These are phyloP conservation scores for Leptosphaerulina australis DNA, from an alignment of 2,329 filamentous ascomycete genomes.

Conservation along the genomic window DNA sequence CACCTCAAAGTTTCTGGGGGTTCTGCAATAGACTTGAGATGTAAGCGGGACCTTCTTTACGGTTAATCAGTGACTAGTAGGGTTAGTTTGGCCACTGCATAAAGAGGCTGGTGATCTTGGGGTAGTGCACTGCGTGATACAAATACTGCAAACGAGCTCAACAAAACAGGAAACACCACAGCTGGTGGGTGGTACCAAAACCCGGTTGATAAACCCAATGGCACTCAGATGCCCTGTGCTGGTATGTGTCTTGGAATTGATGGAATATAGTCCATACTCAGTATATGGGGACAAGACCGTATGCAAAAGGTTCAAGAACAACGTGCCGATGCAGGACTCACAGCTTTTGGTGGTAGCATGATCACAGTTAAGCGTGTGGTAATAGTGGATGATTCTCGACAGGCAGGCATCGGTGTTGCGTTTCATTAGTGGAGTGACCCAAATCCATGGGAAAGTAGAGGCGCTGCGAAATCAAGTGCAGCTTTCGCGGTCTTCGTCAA, in stretches of 20 bases:
- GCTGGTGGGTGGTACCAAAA: conserved; percentile 92
- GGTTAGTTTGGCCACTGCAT: too few species aligned
- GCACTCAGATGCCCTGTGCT: conserved; percentile 85
- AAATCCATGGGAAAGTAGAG: conserved; percentile 87
- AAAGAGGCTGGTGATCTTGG: too few species aligned
- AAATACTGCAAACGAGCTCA: conserved; percentile 56
- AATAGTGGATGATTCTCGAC: conserved; percentile 77
- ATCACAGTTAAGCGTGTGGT: conserved; percentile 85
- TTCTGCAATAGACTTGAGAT: too few species aligned
- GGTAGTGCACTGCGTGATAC: too few species aligned
- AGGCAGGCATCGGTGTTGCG: conserved; percentile 87
- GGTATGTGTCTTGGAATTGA: conserved; percentile 94
- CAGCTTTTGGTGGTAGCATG: conserved; percentile 89
- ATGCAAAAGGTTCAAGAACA: conserved; percentile 68
- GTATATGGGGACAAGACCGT: conserved; percentile 64
- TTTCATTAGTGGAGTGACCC: conserved; percentile 90
- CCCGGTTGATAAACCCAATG: conserved; percentile 89
- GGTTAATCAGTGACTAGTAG: too few species aligned
- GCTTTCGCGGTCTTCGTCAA: not conserved
- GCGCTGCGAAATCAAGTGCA: conserved; percentile 70
- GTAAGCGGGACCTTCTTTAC: too few species aligned
- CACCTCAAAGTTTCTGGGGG: too few species aligned
- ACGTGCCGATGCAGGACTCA: conserved; percentile 89
- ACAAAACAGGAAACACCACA: conserved; percentile 81
- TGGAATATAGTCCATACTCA: conserved; percentile 89